Evolutionary conservation across 2,329 filamentous ascomycete genomes (phyloP), one percentile per base, ranked within the genome.

Genomic region (Diaporthe eres): DNA sequence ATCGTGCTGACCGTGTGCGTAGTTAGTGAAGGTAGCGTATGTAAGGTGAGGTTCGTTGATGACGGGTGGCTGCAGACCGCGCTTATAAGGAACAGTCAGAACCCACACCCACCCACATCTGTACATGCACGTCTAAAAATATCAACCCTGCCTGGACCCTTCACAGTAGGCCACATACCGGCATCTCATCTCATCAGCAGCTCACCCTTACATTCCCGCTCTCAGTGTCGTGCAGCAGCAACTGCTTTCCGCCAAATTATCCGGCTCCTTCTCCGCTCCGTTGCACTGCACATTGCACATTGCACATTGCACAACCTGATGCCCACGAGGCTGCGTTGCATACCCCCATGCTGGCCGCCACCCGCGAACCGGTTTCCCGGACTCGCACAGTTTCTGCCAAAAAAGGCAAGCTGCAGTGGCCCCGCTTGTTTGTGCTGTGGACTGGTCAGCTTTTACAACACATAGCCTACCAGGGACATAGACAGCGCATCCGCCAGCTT

Each of bases 121-220:
- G 70, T 44, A 60, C n/a, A 25, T 60, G 42, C 42, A 60, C 7
- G 22, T 49, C 70, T 72, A 72, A 63, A 72, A 72, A 72, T 72
- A 72, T 25, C 68, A 44, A 15, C 17, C 31, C n/a, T 44, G n/a
- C 31, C n/a, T 44, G n/a, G n/a, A 28, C 13, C 44, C 28, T 19
- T 37, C 44, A 51, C 19, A 37, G 6, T 25, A 37, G 28, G 25
- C n/a, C 17, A 25, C 67, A 58, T 71, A 19, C 42, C 19, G 22
- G 22, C 19, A 58, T 71, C 68, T 71, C 37, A 71, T 71, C 47
- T 71, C 49, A 57, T 34, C 68, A 34, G 47, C 47, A 44, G 9
- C 19, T 5, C 68, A 49, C 42, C 55, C 55, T 28, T 7, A 8
- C 65, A 31, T 17, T 42, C 31, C 37, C 9, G 44, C 34, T 42